Conservation (phyloP, 2,329 filamentous ascomycete genomes). For the Teratosphaeria viscida region DNA sequence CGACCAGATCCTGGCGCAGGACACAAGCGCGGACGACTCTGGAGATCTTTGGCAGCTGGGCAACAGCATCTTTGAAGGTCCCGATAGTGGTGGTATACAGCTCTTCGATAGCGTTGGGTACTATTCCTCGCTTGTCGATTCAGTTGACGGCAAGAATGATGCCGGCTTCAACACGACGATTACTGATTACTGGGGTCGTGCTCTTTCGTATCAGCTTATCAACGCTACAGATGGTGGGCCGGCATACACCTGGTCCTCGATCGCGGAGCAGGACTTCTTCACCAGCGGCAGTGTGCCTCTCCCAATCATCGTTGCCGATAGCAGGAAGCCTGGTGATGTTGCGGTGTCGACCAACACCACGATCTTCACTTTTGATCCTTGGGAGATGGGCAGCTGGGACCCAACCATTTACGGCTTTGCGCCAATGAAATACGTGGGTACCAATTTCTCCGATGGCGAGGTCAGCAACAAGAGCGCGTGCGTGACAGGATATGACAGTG, state of each 20-base stretch:
- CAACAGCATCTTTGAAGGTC: constrained; percentile 52
- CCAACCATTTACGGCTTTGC: constrained; percentile 62
- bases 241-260: constrained; percentile 72
- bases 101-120: constrained; percentile 50
- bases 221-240: constrained; percentile 65
- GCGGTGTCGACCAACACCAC: constrained; percentile 62
- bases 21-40: constrained; percentile 13
- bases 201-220: constrained; percentile 76
- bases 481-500: constrained; percentile 71
- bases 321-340: constrained; percentile 50
- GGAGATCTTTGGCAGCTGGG: constrained; percentile 51
- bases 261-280: constrained; percentile 55
- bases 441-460: constrained; percentile 59
- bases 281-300: constrained; percentile 53
- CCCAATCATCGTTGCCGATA: constrained; percentile 63
- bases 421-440: constrained; percentile 60
- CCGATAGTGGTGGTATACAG: constrained; percentile 40
- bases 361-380: constrained; percentile 68
- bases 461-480: constrained; percentile 46
- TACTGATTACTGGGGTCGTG: constrained; percentile 72
- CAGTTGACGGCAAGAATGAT: constrained; percentile 51
- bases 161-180: constrained; percentile 60
- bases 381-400: constrained; percentile 68
- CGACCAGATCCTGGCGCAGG: constrained; percentile 39
- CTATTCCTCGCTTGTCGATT: constrained; percentile 47